phyloP scores from a whole-genome alignment of 2,329 filamentous ascomycete species.

The Diaporthe amygdali region DNA sequence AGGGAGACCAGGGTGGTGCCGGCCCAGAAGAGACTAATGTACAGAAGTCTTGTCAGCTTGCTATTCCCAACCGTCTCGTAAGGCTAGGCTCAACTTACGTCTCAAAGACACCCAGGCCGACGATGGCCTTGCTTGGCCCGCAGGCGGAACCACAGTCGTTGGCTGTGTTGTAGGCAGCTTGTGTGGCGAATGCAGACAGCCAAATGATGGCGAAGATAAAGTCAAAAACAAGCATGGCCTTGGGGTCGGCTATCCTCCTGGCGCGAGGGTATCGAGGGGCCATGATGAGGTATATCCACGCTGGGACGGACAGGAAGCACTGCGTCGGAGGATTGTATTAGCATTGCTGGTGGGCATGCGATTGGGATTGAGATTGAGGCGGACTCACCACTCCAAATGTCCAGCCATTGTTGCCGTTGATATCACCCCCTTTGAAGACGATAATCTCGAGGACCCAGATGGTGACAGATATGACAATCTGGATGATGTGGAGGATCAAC shows the following conservation, averaged over 20 bases:
- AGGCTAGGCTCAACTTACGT: constrained; percentile 53
- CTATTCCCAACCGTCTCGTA: neutral
- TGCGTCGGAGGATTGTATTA: constrained; percentile 36
- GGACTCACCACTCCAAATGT: constrained; percentile 65
- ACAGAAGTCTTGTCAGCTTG: constrained; percentile 22
- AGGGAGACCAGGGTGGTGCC: constrained; percentile 60
- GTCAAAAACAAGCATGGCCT: constrained; percentile 66
- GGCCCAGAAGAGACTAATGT: constrained; percentile 59
- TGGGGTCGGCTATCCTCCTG: constrained; percentile 64
- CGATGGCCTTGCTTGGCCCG: constrained; percentile 65
- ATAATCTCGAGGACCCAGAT: constrained; percentile 65
- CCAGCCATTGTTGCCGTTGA: constrained; percentile 67
- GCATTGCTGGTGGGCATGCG: neutral
- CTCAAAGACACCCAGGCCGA: constrained; percentile 66
- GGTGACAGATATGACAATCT: constrained; percentile 60
- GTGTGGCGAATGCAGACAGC: constrained; percentile 70
- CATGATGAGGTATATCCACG: constrained; percentile 70
- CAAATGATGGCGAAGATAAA: constrained; percentile 64
- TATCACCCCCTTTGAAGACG: constrained; percentile 56
- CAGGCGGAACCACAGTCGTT: constrained; percentile 62
- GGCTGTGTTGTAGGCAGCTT: constrained; percentile 67
- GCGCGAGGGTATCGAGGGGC: constrained; percentile 68
- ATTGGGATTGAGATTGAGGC: neutral
- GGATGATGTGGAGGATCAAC: constrained; percentile 60
- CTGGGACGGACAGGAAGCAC: constrained; percentile 69